These are phyloP conservation scores for Dentipellis sp. DNA, from an alignment of 768 basidiomycete species.

Conservation along the genomic window DNA sequence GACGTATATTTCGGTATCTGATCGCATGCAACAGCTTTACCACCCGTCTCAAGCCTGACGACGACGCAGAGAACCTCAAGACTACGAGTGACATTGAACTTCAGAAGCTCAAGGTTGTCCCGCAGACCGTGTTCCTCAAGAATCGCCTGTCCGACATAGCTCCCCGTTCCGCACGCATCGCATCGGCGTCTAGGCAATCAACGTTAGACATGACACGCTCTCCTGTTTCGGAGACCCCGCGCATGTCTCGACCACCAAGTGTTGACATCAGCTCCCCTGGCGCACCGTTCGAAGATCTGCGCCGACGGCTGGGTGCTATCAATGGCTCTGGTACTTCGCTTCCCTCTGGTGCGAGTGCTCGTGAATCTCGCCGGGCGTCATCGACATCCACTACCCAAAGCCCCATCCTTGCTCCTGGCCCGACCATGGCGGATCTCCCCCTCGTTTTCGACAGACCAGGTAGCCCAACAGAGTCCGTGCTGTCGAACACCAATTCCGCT, in stretches of 20 bases:
- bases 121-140: slow-evolving; percentile 85
- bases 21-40: slow-evolving; percentile 41
- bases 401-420: slow-evolving; percentile 17
- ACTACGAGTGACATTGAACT: slow-evolving; percentile 64
- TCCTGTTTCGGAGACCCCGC: slow-evolving; percentile 40
- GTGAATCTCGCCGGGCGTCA: slow-evolving; percentile 31
- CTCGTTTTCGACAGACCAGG: slow-evolving; percentile 44
- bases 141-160: slow-evolving; percentile 34
- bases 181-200: slow-evolving; percentile 30
- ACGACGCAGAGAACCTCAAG: slow-evolving; percentile 55
- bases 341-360: slow-evolving; percentile 25
- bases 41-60: slow-evolving; percentile 52
- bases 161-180: slow-evolving; percentile 27
- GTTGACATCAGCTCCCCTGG: slow-evolving; percentile 35
- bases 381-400: slow-evolving; percentile 17
- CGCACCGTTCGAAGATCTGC: slow-evolving; percentile 70
- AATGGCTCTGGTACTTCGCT: slow-evolving; percentile 66
- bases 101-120: slow-evolving; percentile 81
- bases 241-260: slow-evolving; percentile 38
- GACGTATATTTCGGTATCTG: background rate
- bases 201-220: slow-evolving; percentile 31
- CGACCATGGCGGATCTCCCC: slow-evolving; percentile 19
- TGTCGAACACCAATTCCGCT: slow-evolving; percentile 63
- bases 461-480: slow-evolving; percentile 78
- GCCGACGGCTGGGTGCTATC: slow-evolving; percentile 63